Evolutionary conservation across 2,329 filamentous ascomycete species (phyloP).

Genomic region (Blastomyces parvus): DNA sequence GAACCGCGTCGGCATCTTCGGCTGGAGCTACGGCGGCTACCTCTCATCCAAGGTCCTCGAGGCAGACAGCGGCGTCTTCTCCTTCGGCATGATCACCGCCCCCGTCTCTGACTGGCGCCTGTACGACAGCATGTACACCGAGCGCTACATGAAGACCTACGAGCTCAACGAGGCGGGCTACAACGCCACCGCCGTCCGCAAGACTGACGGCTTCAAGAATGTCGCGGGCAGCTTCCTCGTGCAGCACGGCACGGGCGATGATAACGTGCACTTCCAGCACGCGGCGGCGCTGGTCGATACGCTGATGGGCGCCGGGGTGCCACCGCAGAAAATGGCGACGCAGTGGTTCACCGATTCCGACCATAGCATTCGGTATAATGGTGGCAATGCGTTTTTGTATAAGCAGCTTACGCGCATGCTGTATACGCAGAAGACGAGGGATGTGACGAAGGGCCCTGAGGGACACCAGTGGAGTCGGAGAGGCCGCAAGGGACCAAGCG

Average conservation of each 20-base stretch:
- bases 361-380: slow-evolving; percentile 52
- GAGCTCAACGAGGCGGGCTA: slow-evolving; percentile 51
- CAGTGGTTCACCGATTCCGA: slow-evolving; percentile 58
- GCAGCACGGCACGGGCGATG: slow-evolving; percentile 58
- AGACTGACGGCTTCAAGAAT: slow-evolving; percentile 52
- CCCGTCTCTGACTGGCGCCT: slow-evolving; percentile 61
- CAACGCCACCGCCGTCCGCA: slow-evolving; percentile 50
- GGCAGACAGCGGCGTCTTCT: slow-evolving; percentile 50
- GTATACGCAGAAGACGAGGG: slow-evolving; percentile 52
- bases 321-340: slow-evolving; percentile 53
- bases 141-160: slow-evolving; percentile 61
- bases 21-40: slow-evolving; percentile 61
- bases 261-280: slow-evolving; percentile 65
- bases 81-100: slow-evolving; percentile 54
- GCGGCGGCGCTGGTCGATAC: slow-evolving; percentile 52
- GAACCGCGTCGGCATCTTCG: slow-evolving; percentile 55
- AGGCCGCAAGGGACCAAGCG: not conserved
- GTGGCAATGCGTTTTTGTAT: slow-evolving; percentile 49
- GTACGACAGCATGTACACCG: slow-evolving; percentile 63
- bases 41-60: slow-evolving; percentile 58
- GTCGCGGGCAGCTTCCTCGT: slow-evolving; percentile 52
- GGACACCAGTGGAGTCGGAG: slow-evolving; percentile 42
- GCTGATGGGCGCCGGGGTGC: slow-evolving; percentile 50
- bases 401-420: slow-evolving; percentile 53
- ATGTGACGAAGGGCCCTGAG: slow-evolving; percentile 23